These are phyloP conservation scores for Heliocybe sulcata DNA, from an alignment of 1,284 basidiomycete species.

Conservation along the genomic window DNA sequence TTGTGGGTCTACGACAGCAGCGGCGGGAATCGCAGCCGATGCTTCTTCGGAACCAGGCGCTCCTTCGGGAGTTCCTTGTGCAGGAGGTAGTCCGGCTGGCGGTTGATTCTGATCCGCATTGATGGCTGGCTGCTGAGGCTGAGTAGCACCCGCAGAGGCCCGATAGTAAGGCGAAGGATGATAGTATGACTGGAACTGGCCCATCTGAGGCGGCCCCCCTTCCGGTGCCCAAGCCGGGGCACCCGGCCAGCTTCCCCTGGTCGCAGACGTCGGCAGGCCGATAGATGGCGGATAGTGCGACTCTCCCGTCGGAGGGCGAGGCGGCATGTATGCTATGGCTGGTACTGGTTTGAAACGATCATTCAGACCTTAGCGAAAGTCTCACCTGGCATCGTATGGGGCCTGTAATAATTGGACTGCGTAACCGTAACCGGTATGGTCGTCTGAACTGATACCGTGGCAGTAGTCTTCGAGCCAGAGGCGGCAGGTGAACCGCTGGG, in stretches of 20 bases:
- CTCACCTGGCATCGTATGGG: slow-evolving; percentile 42
- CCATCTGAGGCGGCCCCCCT: slow-evolving; percentile 10
- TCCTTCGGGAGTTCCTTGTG: background rate
- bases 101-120: slow-evolving; percentile 15
- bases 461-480: slow-evolving; percentile 19
- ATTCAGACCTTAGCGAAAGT: slow-evolving; percentile 8
- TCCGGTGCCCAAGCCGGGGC: slow-evolving; percentile 28
- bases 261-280: slow-evolving; percentile 23
- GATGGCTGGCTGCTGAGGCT: slow-evolving; percentile 18
- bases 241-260: slow-evolving; percentile 20
- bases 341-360: background rate
- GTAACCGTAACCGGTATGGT: slow-evolving; percentile 20
- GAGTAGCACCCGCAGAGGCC: slow-evolving; percentile 19
- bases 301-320: slow-evolving; percentile 18
- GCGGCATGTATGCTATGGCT: slow-evolving; percentile 20
- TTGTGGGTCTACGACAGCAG: slow-evolving; percentile 14
- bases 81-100: slow-evolving; percentile 10
- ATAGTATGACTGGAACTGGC: slow-evolving; percentile 25
- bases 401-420: slow-evolving; percentile 54
- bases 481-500: slow-evolving; percentile 26
- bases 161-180: slow-evolving; percentile 44
- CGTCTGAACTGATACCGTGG: slow-evolving; percentile 11
- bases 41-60: background rate
- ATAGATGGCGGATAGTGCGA: slow-evolving; percentile 21
- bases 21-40: slow-evolving; percentile 2